These are phyloP conservation scores for Poa annua DNA, from an alignment of 176 grass and related monocot species.

Conservation along the genomic window DNA sequence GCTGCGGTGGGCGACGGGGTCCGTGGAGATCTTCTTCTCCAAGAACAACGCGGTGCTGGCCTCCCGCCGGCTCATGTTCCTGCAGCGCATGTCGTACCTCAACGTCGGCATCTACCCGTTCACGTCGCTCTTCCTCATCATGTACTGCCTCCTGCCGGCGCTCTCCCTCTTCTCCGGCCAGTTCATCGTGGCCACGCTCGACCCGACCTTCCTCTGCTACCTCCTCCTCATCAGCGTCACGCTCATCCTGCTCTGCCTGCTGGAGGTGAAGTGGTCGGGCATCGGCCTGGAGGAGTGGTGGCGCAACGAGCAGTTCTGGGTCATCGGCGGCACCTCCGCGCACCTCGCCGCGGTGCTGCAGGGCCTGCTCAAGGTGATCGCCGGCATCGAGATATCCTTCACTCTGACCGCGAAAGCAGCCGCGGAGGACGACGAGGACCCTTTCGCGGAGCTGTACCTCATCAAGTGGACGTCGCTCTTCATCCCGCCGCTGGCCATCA, in stretches of 20 bases:
- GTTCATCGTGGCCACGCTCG: slow-evolving; percentile 82
- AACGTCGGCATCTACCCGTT: slow-evolving; percentile 95
- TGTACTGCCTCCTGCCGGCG: slow-evolving; percentile 83
- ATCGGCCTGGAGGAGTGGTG: slow-evolving; percentile 96
- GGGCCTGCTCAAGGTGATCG: slow-evolving; percentile 81
- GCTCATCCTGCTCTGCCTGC: slow-evolving; percentile 71
- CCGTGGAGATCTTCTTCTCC: slow-evolving; percentile 97
- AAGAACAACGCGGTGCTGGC: slow-evolving; percentile 84
- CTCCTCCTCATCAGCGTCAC: slow-evolving; percentile 70
- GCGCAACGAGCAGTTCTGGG: slow-evolving; percentile 98
- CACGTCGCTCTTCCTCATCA: slow-evolving; percentile 88
- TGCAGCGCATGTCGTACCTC: slow-evolving; percentile 82
- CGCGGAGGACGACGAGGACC: slow-evolving; percentile 72
- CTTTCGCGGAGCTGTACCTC: slow-evolving; percentile 75
- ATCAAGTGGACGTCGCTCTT: slow-evolving; percentile 92
- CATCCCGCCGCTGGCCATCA: slow-evolving; percentile 69
- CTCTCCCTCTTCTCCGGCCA: slow-evolving; percentile 83
- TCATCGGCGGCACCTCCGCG: slow-evolving; percentile 84
- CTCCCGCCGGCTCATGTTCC: slow-evolving; percentile 75
- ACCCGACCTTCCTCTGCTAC: slow-evolving; percentile 72
- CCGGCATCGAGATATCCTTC: slow-evolving; percentile 90
- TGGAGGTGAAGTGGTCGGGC: slow-evolving; percentile 91
- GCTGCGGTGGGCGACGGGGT: slow-evolving; percentile 90
- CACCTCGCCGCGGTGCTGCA: slow-evolving; percentile 73
- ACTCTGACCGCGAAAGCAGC: slow-evolving; percentile 78